A percentile compares a stretch with the other conserved stretches of the same genome.
phyloP scores from a whole-genome alignment of 371 early-diverging fungal species.

The Syncephalastrum racemosum region DNA sequence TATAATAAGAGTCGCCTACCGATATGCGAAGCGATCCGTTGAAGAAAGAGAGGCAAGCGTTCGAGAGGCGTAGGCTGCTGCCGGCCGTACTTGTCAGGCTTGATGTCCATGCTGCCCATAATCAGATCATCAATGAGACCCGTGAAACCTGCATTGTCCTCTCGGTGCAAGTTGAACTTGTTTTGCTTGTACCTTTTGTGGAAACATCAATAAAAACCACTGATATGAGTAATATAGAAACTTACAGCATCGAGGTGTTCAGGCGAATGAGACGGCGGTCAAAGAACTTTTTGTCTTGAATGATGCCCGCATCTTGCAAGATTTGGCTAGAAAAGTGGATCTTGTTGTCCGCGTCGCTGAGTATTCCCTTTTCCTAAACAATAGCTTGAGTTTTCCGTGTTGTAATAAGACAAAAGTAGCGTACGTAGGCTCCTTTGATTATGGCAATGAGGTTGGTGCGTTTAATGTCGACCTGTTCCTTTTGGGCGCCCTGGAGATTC shows the following conservation, averaged over 20 bases:
- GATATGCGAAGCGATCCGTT: slow-evolving; percentile 53
- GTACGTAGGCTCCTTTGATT: slow-evolving; percentile 36
- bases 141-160: slow-evolving; percentile 87
- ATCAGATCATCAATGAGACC: slow-evolving; percentile 74
- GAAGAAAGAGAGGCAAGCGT: slow-evolving; percentile 36
- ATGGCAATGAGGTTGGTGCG: slow-evolving; percentile 28
- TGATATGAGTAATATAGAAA: slow-evolving; percentile 1
- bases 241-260: slow-evolving; percentile 67
- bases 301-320: slow-evolving; percentile 53
- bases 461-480: slow-evolving; percentile 6
- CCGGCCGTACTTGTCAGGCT: slow-evolving; percentile 27
- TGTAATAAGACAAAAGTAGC: background rate
- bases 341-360: slow-evolving; percentile 26
- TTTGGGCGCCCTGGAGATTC: slow-evolving; percentile 12
- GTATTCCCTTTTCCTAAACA: slow-evolving; percentile 15
- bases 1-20: slow-evolving; percentile 24
- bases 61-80: slow-evolving; percentile 30
- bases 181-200: slow-evolving; percentile 76
- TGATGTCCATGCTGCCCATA: slow-evolving; percentile 32
- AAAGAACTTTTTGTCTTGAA: slow-evolving; percentile 46
- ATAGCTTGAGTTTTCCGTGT: background rate
- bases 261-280: slow-evolving; percentile 60
- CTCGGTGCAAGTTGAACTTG: slow-evolving; percentile 88
- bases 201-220: background rate
- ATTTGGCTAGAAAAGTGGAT: slow-evolving; percentile 39